Base-by-base conservation (phyloP, 2,329 filamentous ascomycete genomes). In the Graphilbum sp. region DNA sequence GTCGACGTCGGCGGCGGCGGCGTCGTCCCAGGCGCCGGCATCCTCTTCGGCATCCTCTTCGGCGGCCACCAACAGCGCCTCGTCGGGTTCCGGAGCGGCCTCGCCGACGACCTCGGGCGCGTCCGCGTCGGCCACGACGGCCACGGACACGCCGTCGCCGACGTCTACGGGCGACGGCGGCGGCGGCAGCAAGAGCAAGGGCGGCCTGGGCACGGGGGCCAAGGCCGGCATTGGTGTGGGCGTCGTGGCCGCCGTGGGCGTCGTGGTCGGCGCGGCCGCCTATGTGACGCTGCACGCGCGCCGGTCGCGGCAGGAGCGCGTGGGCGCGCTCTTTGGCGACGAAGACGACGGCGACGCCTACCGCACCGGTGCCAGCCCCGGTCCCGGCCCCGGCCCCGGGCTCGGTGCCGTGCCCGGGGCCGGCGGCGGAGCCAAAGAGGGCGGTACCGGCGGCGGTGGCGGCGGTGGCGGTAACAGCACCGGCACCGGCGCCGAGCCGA, bases 221-320 rank as follows among this genome's bases (percentile, higher is more conserved):
- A 37, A 34, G 12, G 32, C 17, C 12, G 39, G 39, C 12, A 32
- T 37, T 9, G 32, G 16, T 6, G 24, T 41, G 5, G 39, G 39
- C 25, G 3, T 5, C 10, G 24, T 21, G 5, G 30, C 13, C 1
- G 39, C n/a, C n/a, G 24, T 41, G 9, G 17, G 10, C 24, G 1
- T 41, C 15, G 10, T 41, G n/a, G 15, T 15, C 15, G 17, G 32
- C 3, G 20, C 23, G 18, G 13, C 13, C 13, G 15, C 24, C 9
- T 36, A 36, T 20, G 21, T 27, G 17, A 32, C 35, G 13, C 19
- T 30, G 17, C 35, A 31, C 3, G 39, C 39, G 19, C 35, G 39
- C 1, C 15, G 20, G 16, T 41, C 39, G 10, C 30, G 39, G 12
- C 18, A 23, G 12, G 31, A 37, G 16, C 34, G 39, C 1, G 18